A percentile compares a stretch with the other conserved stretches of the same genome.
phyloP scores from a whole-genome alignment of 768 basidiomycete genomes.

The Lanmaoa pseudosensibilis region DNA sequence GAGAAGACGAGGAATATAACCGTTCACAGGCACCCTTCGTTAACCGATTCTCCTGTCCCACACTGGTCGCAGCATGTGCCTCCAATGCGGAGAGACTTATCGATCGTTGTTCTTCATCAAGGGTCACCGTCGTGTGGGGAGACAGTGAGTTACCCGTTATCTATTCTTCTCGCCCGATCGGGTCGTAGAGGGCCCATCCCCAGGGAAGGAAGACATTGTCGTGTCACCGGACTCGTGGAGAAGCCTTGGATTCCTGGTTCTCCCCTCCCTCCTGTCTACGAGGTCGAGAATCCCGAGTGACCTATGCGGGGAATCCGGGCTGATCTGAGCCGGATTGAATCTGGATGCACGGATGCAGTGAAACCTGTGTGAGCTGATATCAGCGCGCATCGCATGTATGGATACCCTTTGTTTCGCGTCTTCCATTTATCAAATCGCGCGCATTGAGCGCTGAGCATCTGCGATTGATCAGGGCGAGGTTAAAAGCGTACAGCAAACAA shows the following conservation, averaged over 20 bases:
- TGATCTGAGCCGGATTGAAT: constrained; percentile 5
- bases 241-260: not conserved
- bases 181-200: not conserved
- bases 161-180: not conserved
- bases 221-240: no score
- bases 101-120: constrained; percentile 4
- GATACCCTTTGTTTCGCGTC: not conserved
- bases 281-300: not conserved
- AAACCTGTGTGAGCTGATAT: not conserved
- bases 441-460: not conserved
- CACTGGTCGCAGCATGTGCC: constrained; percentile 3
- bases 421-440: no score
- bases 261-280: no score
- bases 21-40: constrained; percentile 22
- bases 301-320: not conserved
- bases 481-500: not conserved
- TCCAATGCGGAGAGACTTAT: constrained; percentile 12
- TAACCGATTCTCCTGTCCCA: constrained; percentile 21
- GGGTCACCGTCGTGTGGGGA: constrained; percentile 13
- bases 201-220: not conserved
- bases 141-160: constrained; percentile 1
- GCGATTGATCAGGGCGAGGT: constrained; percentile 10
- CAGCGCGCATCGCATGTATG: not conserved
- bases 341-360: not conserved
- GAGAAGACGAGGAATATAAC: constrained; percentile 10